Evolutionary conservation across 495 filamentous ascomycete genomes (phyloP).

Genomic region (Xylaria sp.): DNA sequence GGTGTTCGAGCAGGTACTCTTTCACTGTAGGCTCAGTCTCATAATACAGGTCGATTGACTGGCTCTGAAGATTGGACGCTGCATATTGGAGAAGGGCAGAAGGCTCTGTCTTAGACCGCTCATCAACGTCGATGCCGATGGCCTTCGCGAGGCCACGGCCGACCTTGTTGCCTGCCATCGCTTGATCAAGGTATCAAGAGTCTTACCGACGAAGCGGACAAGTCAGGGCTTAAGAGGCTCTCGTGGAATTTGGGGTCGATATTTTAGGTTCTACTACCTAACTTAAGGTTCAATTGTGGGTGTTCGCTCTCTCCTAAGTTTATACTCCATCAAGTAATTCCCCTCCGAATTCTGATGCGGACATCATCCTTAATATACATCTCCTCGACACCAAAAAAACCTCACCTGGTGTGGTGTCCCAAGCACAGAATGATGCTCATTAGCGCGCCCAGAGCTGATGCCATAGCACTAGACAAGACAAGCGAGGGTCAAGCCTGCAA

Average conservation of each 20-base stretch:
- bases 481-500: slow-evolving; percentile 17
- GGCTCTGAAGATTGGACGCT: slow-evolving; percentile 69
- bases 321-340: neutral
- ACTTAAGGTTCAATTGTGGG: neutral
- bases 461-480: slow-evolving; percentile 1
- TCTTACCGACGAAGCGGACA: neutral
- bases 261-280: neutral
- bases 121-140: slow-evolving; percentile 67
- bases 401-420: neutral
- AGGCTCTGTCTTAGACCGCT: slow-evolving; percentile 55
- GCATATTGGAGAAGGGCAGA: slow-evolving; percentile 56
- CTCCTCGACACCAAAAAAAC: neutral
- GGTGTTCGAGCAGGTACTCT: slow-evolving; percentile 69
- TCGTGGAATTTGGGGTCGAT: neutral
- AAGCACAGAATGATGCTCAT: neutral
- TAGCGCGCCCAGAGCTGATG: slow-evolving; percentile 14
- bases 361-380: slow-evolving; percentile 15
- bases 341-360: neutral
- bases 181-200: neutral
- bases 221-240: neutral
- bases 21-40: slow-evolving; percentile 75
- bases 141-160: slow-evolving; percentile 73
- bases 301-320: neutral
- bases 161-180: slow-evolving; percentile 50
- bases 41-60: slow-evolving; percentile 73